These are phyloP conservation scores for Trichoderma lentiforme DNA, from an alignment of 2,329 filamentous ascomycete genomes.

Conservation along the genomic window DNA sequence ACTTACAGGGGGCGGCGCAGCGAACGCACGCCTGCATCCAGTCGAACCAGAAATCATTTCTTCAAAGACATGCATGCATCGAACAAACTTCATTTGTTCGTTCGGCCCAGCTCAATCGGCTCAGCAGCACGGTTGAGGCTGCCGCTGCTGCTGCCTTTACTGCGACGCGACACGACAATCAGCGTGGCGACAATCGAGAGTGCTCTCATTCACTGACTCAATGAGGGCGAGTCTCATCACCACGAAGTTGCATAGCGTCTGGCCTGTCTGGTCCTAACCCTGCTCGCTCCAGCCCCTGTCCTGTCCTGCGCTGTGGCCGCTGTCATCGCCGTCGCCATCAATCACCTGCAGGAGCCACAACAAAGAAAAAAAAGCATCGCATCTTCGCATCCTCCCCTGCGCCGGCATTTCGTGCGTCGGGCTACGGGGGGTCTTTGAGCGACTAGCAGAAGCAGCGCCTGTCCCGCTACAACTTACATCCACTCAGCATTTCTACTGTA, in stretches of 20 bases:
- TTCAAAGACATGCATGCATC: not conserved
- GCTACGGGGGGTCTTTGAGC: not conserved
- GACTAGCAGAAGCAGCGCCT: not conserved
- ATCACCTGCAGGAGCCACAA: conserved; percentile 14
- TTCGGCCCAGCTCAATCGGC: not conserved
- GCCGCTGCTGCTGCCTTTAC: not conserved
- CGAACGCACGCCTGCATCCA: not conserved
- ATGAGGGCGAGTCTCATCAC: not conserved
- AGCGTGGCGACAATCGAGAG: not conserved
- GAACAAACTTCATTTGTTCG: not conserved
- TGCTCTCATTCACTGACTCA: not conserved
- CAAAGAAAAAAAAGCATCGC: conserved; percentile 2
- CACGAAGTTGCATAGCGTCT: not conserved
- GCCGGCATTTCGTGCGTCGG: conserved; percentile 9
- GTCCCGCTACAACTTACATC: not conserved
- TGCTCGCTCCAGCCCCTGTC: not conserved
- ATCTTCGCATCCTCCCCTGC: conserved; percentile 16
- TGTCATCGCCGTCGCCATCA: not conserved
- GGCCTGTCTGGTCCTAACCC: not conserved
- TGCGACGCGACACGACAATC: not conserved
- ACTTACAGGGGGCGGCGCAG: not conserved
- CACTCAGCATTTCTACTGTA: not conserved
- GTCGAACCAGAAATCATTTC: not conserved
- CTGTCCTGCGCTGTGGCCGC: not conserved
- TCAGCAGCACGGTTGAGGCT: not conserved